Base-by-base conservation (phyloP, 495 filamentous ascomycete genomes). In the Penicillium desertorum region DNA sequence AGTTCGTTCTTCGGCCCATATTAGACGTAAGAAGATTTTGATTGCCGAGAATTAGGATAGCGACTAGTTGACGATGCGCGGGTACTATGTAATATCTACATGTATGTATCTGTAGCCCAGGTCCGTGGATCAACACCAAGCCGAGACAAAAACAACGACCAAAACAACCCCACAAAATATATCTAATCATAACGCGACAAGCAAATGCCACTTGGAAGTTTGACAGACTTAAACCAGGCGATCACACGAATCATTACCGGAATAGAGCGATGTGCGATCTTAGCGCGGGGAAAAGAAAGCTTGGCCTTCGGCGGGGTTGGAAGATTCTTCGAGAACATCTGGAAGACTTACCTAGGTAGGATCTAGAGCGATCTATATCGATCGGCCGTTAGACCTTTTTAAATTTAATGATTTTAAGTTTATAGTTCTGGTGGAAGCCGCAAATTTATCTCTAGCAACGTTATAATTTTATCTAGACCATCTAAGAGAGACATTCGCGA, bases 181-280 rank as follows among this genome's bases (percentile, higher is more conserved):
- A 25, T 5, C 23, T 3, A 25, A 25, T 5, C 23, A 6, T 25
- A 25, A 25, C 23, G 4, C 23, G 23, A 25, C 23, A 25, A 25
- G 5, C 23, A 5, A 4, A 25, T 25, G 4, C 5, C 23, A 23
- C 4, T 23, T 25, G 5, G 5, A 3, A 25, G 0, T 25, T 25
- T 25, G 4, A 25, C 23, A 4, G 23, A 23, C n/a, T n/a, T 48
- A 22, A 10, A 2, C 1, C n/a, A 36, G 54, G 34, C 23, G 60
- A 65, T 60, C 60, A 17, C 29, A 49, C 56, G 58, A 55, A 63
- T 60, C 60, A 56, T 62, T 61, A 45, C 58, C 57, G 20, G n/a
- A 37, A 51, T 62, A n/a, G 54, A 52, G 37, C 42, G 58, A 56
- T 52, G 36, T 62, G 50, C 55, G 29, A 5, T 36, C 45, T 30